Evolutionary conservation across 176 grass and related monocot species (phyloP), one percentile per base, ranked within the genome.

Genomic region (Chrysopogon serrulatus): DNA sequence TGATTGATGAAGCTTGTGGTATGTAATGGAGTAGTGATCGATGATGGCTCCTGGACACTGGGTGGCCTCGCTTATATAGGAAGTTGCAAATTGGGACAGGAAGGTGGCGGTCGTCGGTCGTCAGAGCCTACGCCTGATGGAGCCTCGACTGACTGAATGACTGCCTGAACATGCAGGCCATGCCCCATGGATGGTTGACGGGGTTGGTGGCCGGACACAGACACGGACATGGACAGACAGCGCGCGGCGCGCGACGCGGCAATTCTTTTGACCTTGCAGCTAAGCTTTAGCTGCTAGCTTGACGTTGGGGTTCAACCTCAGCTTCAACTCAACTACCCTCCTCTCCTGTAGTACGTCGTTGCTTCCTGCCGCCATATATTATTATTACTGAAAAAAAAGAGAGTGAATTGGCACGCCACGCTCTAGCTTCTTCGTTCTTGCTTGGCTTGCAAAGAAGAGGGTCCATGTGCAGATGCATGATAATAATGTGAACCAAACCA

Each of bases 201-300:
- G 68, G 68, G 68, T 44, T 44, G 68, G 39, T 44, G 67, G 37
- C 23, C 19, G 18, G 15, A n/a, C 54, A 24, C n/a, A n/a, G n/a
- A n/a, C n/a, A n/a, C 42, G 36, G 36, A 39, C 36, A 39, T 44
- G 6, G 56, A 33, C 16, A 30, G 26, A 17, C 62, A n/a, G n/a
- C n/a, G n/a, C n/a, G n/a, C n/a, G n/a, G 7, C 17, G 48, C 48
- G 2, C 19, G 36, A 70, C 69, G 69, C 69, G 68, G 41, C 41
- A 45, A 30, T 72, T 72, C 41, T 67, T 59, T 85, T 70, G 83
- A 85, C 83, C 37, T 44, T 1, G 57, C 57, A 40, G 39, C n/a
- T n/a, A n/a, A n/a, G n/a, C n/a, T n/a, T n/a, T n/a, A 60, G 56
- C 9, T n/a, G 49, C 8, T 9, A 17, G 51, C 28, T 40, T n/a